A percentile compares a stretch with the other conserved stretches of the same genome.
phyloP scores from a whole-genome alignment of 306 rosid genomes.

The Vigna unguiculata region DNA sequence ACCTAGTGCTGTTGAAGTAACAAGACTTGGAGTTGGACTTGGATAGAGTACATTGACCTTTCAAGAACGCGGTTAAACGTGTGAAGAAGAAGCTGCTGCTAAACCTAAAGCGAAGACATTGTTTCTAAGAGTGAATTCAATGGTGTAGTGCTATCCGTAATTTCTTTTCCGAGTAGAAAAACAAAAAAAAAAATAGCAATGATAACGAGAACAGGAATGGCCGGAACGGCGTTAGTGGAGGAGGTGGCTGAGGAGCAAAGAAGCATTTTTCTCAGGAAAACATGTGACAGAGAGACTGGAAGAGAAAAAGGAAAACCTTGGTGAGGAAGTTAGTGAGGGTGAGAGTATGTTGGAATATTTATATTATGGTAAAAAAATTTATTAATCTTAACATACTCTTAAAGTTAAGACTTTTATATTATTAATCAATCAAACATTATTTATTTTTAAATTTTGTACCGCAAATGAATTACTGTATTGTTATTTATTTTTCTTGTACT shows the following conservation, averaged over 20 bases:
- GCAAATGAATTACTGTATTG: too few species aligned
- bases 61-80: neutral
- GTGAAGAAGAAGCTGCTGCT: slow-evolving; percentile 28
- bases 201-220: neutral
- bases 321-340: slow-evolving; percentile 6
- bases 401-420: neutral
- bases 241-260: slow-evolving; percentile 12
- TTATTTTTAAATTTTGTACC: too few species aligned
- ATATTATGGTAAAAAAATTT: too few species aligned
- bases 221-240: neutral
- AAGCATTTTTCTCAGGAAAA: slow-evolving; percentile 37
- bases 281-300: slow-evolving; percentile 33
- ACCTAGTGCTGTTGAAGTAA: slow-evolving; percentile 23
- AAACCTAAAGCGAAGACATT: slow-evolving; percentile 40
- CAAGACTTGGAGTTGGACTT: neutral
- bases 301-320: slow-evolving; percentile 24
- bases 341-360: too few species aligned
- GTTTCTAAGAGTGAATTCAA: neutral
- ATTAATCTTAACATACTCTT: neutral
- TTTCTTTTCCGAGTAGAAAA: neutral
- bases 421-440: neutral
- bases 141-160: neutral
- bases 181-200: neutral
- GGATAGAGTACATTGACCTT: neutral
- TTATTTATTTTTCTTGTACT: too few species aligned